These are phyloP conservation scores for Spiromastix sp. DNA, from an alignment of 2,329 filamentous ascomycete genomes.

Conservation along the genomic window DNA sequence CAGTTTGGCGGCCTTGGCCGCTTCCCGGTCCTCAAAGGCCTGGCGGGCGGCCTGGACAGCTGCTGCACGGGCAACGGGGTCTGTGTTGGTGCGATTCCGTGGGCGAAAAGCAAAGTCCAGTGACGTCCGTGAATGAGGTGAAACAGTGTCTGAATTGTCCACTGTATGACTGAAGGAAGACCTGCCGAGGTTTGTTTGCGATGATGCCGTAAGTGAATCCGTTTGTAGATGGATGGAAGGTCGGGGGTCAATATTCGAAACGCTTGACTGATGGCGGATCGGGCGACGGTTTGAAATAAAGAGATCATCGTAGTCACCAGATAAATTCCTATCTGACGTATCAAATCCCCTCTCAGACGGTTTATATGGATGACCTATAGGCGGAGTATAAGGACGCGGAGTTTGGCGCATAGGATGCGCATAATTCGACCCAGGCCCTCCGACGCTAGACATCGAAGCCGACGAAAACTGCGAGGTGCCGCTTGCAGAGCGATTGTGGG, in stretches of 20 bases:
- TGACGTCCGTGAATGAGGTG: conserved; percentile 45
- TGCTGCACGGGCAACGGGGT: conserved; percentile 45
- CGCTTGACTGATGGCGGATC: conserved; percentile 24
- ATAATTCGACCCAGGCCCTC: conserved; percentile 41
- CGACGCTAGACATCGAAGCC: conserved; percentile 32
- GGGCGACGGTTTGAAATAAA: conserved; percentile 3
- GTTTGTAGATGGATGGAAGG: conserved; percentile 29
- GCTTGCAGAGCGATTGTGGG: conserved; percentile 44
- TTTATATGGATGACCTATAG: conserved; percentile 40
- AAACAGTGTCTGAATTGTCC: conserved; percentile 42
- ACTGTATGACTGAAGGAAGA: conserved; percentile 36
- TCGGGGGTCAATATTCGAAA: conserved; percentile 19
- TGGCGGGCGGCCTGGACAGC: conserved; percentile 45
- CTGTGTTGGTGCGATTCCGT: conserved; percentile 34
- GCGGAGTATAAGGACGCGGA: conserved; percentile 44
- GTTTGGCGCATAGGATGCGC: conserved; percentile 47
- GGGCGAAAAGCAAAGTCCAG: conserved; percentile 47
- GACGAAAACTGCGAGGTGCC: conserved; percentile 44
- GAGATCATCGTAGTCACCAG: conserved; percentile 11
- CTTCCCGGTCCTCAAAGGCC: conserved; percentile 50
- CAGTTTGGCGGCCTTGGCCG: conserved; percentile 44
- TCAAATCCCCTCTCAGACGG: conserved; percentile 38
- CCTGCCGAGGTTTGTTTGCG: too few relatives aligned
- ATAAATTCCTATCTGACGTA: conserved; percentile 31
- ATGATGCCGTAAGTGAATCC: conserved; percentile 27